phyloP scores from a whole-genome alignment of 768 basidiomycete species.

The Podaxis sp. region DNA sequence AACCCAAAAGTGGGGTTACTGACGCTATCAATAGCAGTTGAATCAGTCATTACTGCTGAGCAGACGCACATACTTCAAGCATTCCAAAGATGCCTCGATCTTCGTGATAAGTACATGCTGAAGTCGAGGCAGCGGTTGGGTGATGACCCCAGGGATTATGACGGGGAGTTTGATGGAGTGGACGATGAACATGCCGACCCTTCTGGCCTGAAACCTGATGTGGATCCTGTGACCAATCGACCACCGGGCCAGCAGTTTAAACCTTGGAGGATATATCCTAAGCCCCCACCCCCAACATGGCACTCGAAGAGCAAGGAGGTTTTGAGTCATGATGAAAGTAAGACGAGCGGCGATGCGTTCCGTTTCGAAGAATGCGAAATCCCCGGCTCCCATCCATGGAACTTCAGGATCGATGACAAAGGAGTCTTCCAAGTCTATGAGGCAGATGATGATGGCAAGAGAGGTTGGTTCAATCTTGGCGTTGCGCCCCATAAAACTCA shows the following conservation, averaged over 20 bases:
- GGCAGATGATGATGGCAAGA: conserved; percentile 17
- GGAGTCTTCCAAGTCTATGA: conserved; percentile 90
- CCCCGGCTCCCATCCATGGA: conserved; percentile 63
- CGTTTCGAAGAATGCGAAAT: conserved; percentile 71
- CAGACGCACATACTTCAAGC: conserved; percentile 61
- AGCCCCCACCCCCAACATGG: conserved; percentile 95
- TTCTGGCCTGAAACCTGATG: conserved; percentile 66
- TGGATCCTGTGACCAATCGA: conserved; percentile 27
- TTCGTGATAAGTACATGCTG: conserved; percentile 94
- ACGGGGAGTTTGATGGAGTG: conserved; percentile 72
- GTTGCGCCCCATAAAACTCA: background rate
- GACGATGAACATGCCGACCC: conserved; percentile 62
- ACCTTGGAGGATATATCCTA: conserved; percentile 89
- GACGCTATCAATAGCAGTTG: conserved; percentile 12
- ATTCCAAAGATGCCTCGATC: conserved; percentile 81
- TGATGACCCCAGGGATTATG: conserved; percentile 92
- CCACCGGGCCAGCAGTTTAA: conserved; percentile 30
- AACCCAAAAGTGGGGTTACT: background rate
- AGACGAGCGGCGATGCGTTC: conserved; percentile 51
- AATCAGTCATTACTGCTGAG: conserved; percentile 42
- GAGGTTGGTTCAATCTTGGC: conserved; percentile 27
- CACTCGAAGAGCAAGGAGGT: conserved; percentile 67
- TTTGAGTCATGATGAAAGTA: conserved; percentile 40
- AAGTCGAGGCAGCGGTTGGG: conserved; percentile 89
- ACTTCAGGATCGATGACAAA: conserved; percentile 76